Base-by-base conservation (phyloP, 176 grass and related monocot genomes). In the Musa itinerans region DNA sequence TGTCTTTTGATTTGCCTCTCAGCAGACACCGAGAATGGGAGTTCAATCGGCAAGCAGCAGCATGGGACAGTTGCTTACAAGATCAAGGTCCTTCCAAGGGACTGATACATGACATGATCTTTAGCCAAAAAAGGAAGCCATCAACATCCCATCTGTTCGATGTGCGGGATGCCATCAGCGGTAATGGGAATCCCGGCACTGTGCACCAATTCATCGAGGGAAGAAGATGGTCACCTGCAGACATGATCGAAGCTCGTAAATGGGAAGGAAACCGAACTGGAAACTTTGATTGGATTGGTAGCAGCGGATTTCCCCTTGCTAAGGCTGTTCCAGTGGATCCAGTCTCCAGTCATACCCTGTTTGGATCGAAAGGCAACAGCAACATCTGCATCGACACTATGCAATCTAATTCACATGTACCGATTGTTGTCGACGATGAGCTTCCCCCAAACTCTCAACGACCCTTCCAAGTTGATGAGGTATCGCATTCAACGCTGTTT, bases 21-120 rank as follows among this genome's bases (percentile, higher is more conserved):
- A 71, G 15, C 52, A 91, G 90, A 74, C 76, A 85, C 69, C 88
- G 84, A 74, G 86, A 91, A 1, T 93, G 90, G 90, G 75, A 82
- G 20, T 93, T 81, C 52, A 78, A 73, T 34, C 89, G 86, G 14
- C 80, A 73, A 49, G 71, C 78, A 4, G 56, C 74, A 19, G 79
- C 68, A 59, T 84, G 73, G 68, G 52, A 72, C 1, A 80, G 63
- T 12, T 50, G 76, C 10, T 19, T 81, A 14, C 79, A 77, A 16
- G 80, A 87, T 74, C 78, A 81, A 24, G 59, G 78, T 49, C 74
- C 80, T 2, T 71, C 69, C 63, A 87, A 89, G 58, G 88, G 90
- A 21, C 72, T 91, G n/a, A 87, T 91, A 70, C 88, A 89, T 57
- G 82, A 87, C 25, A 82, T 78, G 65, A 74, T 80, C 2, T 79